phyloP scores from a whole-genome alignment of 2,329 filamentous ascomycete species.

The Calycina marina region DNA sequence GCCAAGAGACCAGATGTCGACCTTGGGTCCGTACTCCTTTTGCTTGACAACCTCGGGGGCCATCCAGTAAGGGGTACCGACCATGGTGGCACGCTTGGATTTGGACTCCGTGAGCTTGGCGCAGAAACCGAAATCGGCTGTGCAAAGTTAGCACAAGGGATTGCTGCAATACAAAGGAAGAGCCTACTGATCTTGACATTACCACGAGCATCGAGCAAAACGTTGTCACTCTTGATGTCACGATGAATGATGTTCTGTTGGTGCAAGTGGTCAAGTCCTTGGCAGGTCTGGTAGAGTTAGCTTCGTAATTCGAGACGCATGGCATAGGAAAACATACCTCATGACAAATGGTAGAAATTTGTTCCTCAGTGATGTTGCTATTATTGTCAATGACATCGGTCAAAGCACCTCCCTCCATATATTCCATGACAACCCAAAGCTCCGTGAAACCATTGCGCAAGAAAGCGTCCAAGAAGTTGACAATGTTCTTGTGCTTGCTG shows the following conservation, averaged over 20 bases:
- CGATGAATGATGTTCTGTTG: constrained; percentile 95
- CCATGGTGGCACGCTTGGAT: constrained; percentile 96
- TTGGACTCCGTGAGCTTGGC: constrained; percentile 96
- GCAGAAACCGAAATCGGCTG: constrained; percentile 97
- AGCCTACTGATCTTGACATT: constrained; percentile 91
- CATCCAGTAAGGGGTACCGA: constrained; percentile 99
- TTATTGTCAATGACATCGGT: constrained; percentile 99
- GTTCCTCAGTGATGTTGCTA: constrained; percentile 80
- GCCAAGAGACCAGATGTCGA: constrained; percentile 96
- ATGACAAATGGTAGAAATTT: constrained; percentile 92
- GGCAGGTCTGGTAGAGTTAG: constrained; percentile 59
- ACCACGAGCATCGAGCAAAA: constrained; percentile 81
- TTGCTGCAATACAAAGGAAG: neutral
- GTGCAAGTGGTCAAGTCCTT: constrained; percentile 86
- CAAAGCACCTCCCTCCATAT: constrained; percentile 95
- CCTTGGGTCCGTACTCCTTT: constrained; percentile 96
- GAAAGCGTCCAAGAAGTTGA: constrained; percentile 97
- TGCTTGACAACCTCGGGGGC: constrained; percentile 98
- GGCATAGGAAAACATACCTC: constrained; percentile 50
- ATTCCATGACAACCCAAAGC: constrained; percentile 99
- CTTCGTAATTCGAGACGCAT: neutral
- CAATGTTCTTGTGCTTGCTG: constrained; percentile 94
- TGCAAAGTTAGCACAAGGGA: constrained; percentile 22
- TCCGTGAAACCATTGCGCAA: constrained; percentile 87
- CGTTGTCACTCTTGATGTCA: constrained; percentile 99